phyloP scores from a whole-genome alignment of 1,284 basidiomycete species.

The Sanghuangporus baumii region DNA sequence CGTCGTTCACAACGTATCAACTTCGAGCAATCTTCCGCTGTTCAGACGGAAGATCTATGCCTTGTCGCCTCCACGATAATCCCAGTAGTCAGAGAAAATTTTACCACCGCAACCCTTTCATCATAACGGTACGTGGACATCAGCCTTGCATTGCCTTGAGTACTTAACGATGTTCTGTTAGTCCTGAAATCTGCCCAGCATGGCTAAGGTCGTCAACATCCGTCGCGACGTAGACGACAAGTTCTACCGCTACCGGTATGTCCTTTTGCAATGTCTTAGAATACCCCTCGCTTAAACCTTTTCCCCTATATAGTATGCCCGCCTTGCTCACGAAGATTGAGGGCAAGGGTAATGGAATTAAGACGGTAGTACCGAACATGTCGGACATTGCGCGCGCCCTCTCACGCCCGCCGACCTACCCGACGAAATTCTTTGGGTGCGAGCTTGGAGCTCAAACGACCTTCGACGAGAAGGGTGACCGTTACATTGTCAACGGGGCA shows the following conservation, averaged over 20 bases:
- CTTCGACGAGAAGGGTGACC: slow-evolving; percentile 93
- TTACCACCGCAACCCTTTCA: slow-evolving; percentile 48
- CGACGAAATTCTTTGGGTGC: slow-evolving; percentile 99
- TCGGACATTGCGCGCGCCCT: slow-evolving; percentile 95
- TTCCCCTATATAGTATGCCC: slow-evolving; percentile 69
- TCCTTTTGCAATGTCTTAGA: slow-evolving; percentile 14
- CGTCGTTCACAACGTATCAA: slow-evolving; percentile 42
- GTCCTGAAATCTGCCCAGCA: slow-evolving; percentile 64
- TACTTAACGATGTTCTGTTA: slow-evolving; percentile 24
- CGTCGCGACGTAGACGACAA: slow-evolving; percentile 97
- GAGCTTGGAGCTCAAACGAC: slow-evolving; percentile 98
- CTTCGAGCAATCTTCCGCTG: slow-evolving; percentile 52
- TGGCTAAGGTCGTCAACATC: slow-evolving; percentile 93
- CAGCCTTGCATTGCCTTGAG: neutral
- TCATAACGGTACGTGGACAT: slow-evolving; percentile 47
- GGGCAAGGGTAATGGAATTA: slow-evolving; percentile 99
- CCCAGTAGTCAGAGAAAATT: slow-evolving; percentile 44
- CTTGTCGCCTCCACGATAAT: slow-evolving; percentile 76
- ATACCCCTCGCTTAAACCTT: slow-evolving; percentile 18
- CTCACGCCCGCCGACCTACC: slow-evolving; percentile 91
- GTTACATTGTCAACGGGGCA: slow-evolving; percentile 98
- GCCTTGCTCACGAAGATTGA: slow-evolving; percentile 94
- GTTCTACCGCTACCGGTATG: slow-evolving; percentile 82
- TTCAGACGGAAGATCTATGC: slow-evolving; percentile 81
- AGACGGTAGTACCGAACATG: slow-evolving; percentile 99